A percentile compares a stretch with the other conserved stretches of the same genome.
Evolutionary conservation across 495 filamentous ascomycete species (phyloP).

Genomic region (Chaetomium cochliodes): DNA sequence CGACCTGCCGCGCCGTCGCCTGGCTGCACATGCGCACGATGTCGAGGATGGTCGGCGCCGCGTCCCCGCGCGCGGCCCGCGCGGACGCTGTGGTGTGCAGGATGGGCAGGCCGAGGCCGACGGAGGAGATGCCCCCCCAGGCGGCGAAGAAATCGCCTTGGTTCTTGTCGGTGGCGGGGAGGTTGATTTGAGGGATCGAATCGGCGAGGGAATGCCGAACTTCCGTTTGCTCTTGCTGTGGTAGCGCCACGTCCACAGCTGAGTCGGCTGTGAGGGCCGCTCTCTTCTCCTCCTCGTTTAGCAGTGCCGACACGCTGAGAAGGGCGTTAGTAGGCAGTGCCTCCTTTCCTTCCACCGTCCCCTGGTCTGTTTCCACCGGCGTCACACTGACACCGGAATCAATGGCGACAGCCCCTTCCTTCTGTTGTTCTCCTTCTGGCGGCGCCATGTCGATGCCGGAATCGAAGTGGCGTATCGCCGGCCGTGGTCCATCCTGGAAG

Average conservation of each 20-base stretch:
- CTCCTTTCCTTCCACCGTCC: conserved; percentile 1
- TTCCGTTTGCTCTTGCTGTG: too few species aligned
- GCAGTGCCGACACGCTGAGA: too few species aligned
- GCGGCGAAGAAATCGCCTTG: conserved; percentile 88
- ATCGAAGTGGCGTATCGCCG: conserved; percentile 44
- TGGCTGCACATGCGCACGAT: conserved; percentile 79
- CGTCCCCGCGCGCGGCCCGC: conserved; percentile 51
- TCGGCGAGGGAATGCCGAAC: not conserved
- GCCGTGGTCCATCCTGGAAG: conserved; percentile 31
- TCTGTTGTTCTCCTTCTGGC: conserved; percentile 24
- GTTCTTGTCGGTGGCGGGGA: not conserved
- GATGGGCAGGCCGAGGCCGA: conserved; percentile 88
- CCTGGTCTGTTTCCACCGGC: conserved; percentile 25
- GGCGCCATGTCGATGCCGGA: conserved; percentile 49
- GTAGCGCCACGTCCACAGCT: too few species aligned
- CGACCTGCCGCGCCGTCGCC: conserved; percentile 90
- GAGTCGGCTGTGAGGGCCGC: too few species aligned
- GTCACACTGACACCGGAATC: conserved; percentile 52
- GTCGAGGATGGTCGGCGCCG: conserved; percentile 59
- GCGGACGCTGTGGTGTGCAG: conserved; percentile 75
- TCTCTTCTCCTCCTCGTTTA: too few species aligned
- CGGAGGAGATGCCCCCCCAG: conserved; percentile 94
- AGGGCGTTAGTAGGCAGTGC: too few species aligned
- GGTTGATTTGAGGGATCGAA: not conserved
- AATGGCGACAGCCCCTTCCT: conserved; percentile 30